Evolutionary conservation across 345 rosid species (phyloP).

Genomic region (Passiflora organensis): DNA sequence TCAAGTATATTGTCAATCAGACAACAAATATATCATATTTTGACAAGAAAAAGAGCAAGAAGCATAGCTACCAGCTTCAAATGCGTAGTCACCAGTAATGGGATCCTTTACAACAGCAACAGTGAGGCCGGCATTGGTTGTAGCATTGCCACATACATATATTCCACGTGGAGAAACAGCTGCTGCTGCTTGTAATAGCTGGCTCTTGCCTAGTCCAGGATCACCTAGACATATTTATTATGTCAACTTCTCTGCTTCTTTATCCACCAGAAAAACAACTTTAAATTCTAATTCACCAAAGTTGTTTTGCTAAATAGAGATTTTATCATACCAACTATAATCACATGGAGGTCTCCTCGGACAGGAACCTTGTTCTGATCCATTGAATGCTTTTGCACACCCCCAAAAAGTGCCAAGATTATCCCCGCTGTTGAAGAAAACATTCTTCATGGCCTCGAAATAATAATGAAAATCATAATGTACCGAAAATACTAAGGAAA

Average conservation of each 20-base stretch:
- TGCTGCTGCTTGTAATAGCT: constrained; percentile 94
- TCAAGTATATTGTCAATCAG: neutral
- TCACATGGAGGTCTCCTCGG: constrained; percentile 97
- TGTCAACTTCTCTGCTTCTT: constrained; percentile 8
- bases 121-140: constrained; percentile 89
- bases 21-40: neutral
- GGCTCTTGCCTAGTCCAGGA: constrained; percentile 99
- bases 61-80: constrained; percentile 79
- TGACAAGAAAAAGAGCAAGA: constrained; percentile 3
- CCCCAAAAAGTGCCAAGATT: constrained; percentile 88
- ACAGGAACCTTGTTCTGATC: constrained; percentile 95
- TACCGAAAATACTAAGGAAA: neutral
- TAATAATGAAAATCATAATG: constrained; percentile 5
- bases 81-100: constrained; percentile 83
- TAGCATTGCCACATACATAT: constrained; percentile 94
- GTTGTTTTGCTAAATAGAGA: neutral
- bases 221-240: constrained; percentile 51
- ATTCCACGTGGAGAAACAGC: constrained; percentile 93
- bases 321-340: constrained; percentile 73
- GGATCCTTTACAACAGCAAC: constrained; percentile 97
- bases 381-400: constrained; percentile 86
- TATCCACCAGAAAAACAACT: neutral
- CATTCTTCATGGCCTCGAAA: too few species aligned
- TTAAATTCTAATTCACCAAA: neutral
- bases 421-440: constrained; percentile 67